phyloP scores from a whole-genome alignment of 352 stramenopile species.

The Pythium apleroticum region DNA sequence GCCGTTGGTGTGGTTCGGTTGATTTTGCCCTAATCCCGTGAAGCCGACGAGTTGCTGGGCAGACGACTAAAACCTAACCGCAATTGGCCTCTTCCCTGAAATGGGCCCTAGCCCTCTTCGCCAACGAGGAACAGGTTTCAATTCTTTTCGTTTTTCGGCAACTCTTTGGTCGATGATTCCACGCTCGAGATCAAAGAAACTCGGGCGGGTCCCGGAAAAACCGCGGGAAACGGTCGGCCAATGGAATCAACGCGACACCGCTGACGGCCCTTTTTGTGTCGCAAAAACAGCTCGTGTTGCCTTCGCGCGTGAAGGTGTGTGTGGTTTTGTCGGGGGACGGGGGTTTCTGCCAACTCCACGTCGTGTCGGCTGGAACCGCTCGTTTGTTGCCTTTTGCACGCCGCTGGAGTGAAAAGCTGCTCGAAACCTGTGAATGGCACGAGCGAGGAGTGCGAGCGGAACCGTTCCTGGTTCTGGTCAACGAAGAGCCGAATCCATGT shows the following conservation, averaged over 20 bases:
- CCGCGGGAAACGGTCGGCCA: constrained; percentile 4
- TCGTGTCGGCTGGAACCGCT: not conserved
- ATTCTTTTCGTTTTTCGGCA: constrained; percentile 2
- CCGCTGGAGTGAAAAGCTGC: not conserved
- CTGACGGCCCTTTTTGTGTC: constrained; percentile 21
- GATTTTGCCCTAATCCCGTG: constrained; percentile 1
- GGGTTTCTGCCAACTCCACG: constrained; percentile 2
- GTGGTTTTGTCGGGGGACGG: not conserved
- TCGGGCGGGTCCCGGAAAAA: not conserved
- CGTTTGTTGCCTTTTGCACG: constrained; percentile 1
- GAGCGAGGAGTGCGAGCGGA: constrained; percentile 5
- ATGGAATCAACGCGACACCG: not conserved
- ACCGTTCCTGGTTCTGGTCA: constrained; percentile 18
- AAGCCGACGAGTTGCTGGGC: constrained; percentile 4
- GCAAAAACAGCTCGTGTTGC: not conserved
- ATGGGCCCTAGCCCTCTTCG: not conserved
- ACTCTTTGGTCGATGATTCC: constrained; percentile 3
- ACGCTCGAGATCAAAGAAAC: not conserved
- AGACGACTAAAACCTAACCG: constrained; percentile 6
- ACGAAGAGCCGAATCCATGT: constrained; percentile 25
- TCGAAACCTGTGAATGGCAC: constrained; percentile 2
- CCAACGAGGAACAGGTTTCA: not conserved
- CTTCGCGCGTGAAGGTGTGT: constrained; percentile 4
- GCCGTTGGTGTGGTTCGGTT: not conserved
- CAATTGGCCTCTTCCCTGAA: not conserved